Conservation (phyloP, 2,329 filamentous ascomycete genomes). For the Nannizziopsis barbatae region DNA sequence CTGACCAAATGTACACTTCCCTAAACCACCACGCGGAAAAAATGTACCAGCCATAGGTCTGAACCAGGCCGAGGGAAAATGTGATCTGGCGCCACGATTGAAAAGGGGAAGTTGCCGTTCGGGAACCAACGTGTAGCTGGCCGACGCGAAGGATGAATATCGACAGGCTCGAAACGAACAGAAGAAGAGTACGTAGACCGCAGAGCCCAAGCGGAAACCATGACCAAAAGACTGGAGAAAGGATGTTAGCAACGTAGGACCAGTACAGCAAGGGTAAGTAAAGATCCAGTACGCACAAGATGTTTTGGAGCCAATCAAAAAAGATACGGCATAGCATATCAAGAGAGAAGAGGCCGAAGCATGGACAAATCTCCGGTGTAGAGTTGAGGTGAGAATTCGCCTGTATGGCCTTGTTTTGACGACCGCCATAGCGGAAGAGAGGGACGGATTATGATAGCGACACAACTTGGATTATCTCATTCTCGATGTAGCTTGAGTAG, state of each 20-base stretch:
- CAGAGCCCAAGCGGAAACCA: slow-evolving; percentile 73
- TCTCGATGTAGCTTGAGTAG: neutral
- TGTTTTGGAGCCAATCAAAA: slow-evolving; percentile 58
- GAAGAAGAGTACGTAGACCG: slow-evolving; percentile 60
- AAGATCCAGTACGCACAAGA: slow-evolving; percentile 45
- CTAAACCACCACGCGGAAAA: slow-evolving; percentile 70
- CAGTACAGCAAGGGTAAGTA: slow-evolving; percentile 5
- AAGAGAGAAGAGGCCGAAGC: slow-evolving; percentile 59
- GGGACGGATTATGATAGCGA: neutral
- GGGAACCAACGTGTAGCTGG: slow-evolving; percentile 63
- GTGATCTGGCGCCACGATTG: slow-evolving; percentile 52
- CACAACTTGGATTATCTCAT: slow-evolving; percentile 8
- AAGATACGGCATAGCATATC: slow-evolving; percentile 61
- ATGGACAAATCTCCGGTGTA: slow-evolving; percentile 76
- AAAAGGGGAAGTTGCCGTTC: slow-evolving; percentile 58
- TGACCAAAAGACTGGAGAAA: slow-evolving; percentile 59
- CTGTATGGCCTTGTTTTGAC: slow-evolving; percentile 50
- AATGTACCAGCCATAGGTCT: slow-evolving; percentile 65
- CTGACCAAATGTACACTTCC: slow-evolving; percentile 68
- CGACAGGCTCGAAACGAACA: slow-evolving; percentile 64
- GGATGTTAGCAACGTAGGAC: slow-evolving; percentile 7
- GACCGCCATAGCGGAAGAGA: slow-evolving; percentile 26
- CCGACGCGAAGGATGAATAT: slow-evolving; percentile 79
- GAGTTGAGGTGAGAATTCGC: slow-evolving; percentile 78
- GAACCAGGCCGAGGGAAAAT: slow-evolving; percentile 49